Base-by-base conservation (phyloP, 192 early-diverging fungal species). In the Rhizophagus sp. region DNA sequence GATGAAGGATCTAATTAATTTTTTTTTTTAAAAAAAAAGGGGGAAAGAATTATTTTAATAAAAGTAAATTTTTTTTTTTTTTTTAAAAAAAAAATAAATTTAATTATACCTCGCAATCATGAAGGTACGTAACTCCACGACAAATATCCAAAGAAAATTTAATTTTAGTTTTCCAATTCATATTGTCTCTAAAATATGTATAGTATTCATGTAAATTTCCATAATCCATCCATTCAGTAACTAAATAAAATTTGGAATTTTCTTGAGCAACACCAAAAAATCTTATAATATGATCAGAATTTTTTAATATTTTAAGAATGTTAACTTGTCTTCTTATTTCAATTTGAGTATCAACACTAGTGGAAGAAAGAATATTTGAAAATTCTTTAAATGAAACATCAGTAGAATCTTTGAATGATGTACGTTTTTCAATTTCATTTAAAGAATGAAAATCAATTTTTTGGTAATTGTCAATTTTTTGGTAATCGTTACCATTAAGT, bases 141-240 rank as follows among this genome's bases (percentile, higher is more conserved):
- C 81, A 69, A 27, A 85, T 82, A 68, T 83, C 84, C 2, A 79
- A 62, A 6, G 84, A 82, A 62, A 85, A 79, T 50, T 74, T 62
- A 62, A 85, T 66, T 62, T 85, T 85, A 30, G 76, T 79, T 12
- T 9, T 41, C 73, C 47, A 52, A 25, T 13, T 74, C 13, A 74
- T 49, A 11, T 11, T 25, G 2, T 30, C n/a, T 25, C 17, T 25
- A 57, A 74, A 85, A 36, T 85, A 74, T 17, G 64, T 73, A 62
- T 83, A 82, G 72, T 83, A 85, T 50, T 85, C 84, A n/a, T 76
- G 67, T 10, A 85, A 30, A 73, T 78, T 85, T 24, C 84, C 84
- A 67, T 73, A 49, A 7, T 81, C 82, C 36, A 82, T 82, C 73
- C 81, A 85, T 67, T 83, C 80, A 0, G 81, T 66, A 8, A 85